Conservation (phyloP, 257 asterid genomes). For the Lavandula angustifolia region DNA sequence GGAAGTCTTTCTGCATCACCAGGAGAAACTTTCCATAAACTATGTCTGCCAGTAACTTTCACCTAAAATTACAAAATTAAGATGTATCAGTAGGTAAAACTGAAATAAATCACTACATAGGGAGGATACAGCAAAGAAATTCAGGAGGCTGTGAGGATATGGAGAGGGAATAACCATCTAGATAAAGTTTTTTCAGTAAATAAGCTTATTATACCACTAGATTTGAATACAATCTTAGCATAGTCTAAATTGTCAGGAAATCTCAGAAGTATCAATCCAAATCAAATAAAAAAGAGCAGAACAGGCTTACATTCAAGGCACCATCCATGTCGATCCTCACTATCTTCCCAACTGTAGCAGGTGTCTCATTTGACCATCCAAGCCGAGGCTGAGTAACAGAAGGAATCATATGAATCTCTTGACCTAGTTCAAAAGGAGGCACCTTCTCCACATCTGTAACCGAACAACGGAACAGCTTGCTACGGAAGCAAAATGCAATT, state of each 20-base stretch:
- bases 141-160: not conserved
- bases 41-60: conserved; percentile 74
- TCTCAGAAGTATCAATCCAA: conserved; percentile 11
- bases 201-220: not conserved
- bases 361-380: conserved; percentile 96
- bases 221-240: conserved; percentile 2
- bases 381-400: conserved; percentile 89
- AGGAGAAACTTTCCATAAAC: conserved; percentile 91
- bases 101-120: conserved; percentile 13
- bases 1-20: conserved; percentile 98
- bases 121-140: not conserved
- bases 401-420: conserved; percentile 75
- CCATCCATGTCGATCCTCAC: conserved; percentile 94
- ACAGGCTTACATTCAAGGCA: conserved; percentile 76
- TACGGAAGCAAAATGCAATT: conserved; percentile 91
- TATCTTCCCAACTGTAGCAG: conserved; percentile 87
- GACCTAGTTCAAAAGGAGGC: conserved; percentile 84
- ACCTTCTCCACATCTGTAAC: conserved; percentile 93
- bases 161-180: not conserved
- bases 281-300: conserved; percentile 29
- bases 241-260: conserved; percentile 15
- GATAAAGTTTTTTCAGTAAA: not conserved
- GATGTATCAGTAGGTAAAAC: conserved; percentile 28
- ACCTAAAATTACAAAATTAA: conserved; percentile 49
- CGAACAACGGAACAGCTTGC: conserved; percentile 88